Base-by-base conservation (phyloP, 2,329 filamentous ascomycete species). In the Pestalotiopsis sp. region DNA sequence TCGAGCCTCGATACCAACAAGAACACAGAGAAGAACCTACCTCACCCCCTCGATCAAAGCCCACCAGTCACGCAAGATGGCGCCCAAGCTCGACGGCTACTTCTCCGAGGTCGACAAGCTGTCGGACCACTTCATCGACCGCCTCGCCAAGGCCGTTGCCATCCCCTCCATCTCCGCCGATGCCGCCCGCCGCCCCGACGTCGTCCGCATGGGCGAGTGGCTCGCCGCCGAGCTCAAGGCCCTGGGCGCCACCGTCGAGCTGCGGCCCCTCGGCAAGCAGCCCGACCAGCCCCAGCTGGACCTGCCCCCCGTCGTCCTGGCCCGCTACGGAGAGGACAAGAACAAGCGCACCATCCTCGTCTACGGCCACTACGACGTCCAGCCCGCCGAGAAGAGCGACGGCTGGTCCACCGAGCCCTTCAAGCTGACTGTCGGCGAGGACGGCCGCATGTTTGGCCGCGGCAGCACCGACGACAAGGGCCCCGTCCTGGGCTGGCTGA, bases 311-410 rank as follows among this genome's bases (percentile, higher is more conserved):
- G 95, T 97, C 65, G 90, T 99, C 68, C 89, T 99, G 72, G 95
- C 92, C 64, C 92, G 96, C 74, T 98, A 98, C 81, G 95, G 96
- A 74, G 93, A 90, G 81, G 95, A 98, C 81, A 91, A 92, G 82
- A 93, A 89, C 81, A 99, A 98, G 89, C 90, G 93, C 70, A 98
- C 95, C 45, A 96, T 99, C 74, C 87, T 99, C 71, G 94, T 99
- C 61, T 99, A 99, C 79, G 96, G 96, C 62, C 96, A 99, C 86
- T 99, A 99, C 84, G 96, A 99, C 80, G 96, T 99, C 45, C 96
- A 99, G 84, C 96, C 96, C 31, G 96, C 96, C 41, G 89, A 95
- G 78, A 93, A 93, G 85, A 93, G 92, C 74, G 96, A 99, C 76
- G 96, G 96, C 73, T 99, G 96, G 96, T 91, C 92, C 66, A 98